Evolutionary conservation across 2,329 filamentous ascomycete species (phyloP), one percentile per base, ranked within the genome.

Genomic region (Diaporthe helianthi): DNA sequence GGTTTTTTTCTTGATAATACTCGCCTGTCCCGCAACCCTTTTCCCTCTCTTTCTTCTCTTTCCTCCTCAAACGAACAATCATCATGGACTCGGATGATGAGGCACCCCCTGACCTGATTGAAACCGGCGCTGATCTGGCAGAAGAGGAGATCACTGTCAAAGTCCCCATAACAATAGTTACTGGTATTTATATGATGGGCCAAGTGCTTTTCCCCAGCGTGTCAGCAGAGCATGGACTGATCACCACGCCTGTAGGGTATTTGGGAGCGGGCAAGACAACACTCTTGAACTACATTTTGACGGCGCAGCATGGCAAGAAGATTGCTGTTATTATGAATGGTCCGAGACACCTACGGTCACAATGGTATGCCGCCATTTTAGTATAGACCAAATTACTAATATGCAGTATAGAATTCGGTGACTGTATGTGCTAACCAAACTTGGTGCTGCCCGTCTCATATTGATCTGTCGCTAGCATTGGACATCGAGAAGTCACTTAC

Each of bases 291-390:
- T 97, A 98, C 79, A 98, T 99, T 71, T 84, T 99, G 65, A 97
- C 92, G 33, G 94, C 94, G 69, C 91, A 95, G 71, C 96, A 99
- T 85, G 95, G 95, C 79, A 98, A 98, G 85, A 97, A 94, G 77
- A 96, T 99, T 79, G 96, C 96, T 13, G 96, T 99, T 17, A 98
- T 99, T 69, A 88, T 99, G 83, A 99, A 99, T 80, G 94, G 93
- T 83, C 52, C 58, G 65, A 5, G 22, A 49, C 17, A 22, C 41
- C 44, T 3, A n/a, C 22, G 12, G 10, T 52, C 15, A 2, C 41
- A n/a, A n/a, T n/a, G n/a, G n/a, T n/a, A 17, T 3, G 19, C 15
- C 47, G 22, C 38, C 29, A 26, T 19, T 7, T 24, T 31, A 26
- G 19, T 61, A 5, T 13, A 5, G 41, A 58, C 10, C 33, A 54